phyloP scores from a whole-genome alignment of 768 basidiomycete genomes.

The Tylopilus cervinicoccineus region DNA sequence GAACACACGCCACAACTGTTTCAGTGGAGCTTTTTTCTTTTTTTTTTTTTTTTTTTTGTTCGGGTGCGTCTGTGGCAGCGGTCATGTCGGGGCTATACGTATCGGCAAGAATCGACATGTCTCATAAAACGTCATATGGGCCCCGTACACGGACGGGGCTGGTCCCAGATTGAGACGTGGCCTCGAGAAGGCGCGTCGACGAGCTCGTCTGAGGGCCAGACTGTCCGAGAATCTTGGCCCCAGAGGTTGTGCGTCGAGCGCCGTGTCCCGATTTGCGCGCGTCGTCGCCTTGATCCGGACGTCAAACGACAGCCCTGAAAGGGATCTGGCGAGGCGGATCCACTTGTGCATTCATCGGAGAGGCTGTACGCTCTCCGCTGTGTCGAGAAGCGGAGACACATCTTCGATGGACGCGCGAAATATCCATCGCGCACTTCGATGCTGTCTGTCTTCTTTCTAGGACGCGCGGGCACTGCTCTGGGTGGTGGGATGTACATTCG shows the following conservation, averaged over 20 bases:
- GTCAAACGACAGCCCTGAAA: conserved; percentile 15
- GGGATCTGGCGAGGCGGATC: conserved; percentile 11
- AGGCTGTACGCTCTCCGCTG: conserved; percentile 3
- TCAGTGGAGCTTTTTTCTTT: not conserved
- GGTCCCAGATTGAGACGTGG: too few relatives aligned
- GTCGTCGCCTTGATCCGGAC: conserved; percentile 13
- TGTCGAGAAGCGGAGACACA: not conserved
- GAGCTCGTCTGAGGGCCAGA: too few relatives aligned
- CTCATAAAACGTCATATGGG: conserved; percentile 18
- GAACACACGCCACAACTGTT: not conserved
- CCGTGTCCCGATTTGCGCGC: conserved; percentile 3
- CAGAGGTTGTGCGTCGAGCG: not conserved
- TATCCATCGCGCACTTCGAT: conserved; percentile 17
- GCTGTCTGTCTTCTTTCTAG: conserved; percentile 16
- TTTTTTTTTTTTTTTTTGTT: too few relatives aligned
- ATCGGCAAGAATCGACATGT: not conserved
- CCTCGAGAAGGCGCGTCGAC: not conserved
- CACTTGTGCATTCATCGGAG: conserved; percentile 2
- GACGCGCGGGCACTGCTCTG: not conserved
- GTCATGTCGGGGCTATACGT: too few relatives aligned
- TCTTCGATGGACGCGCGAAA: conserved; percentile 19
- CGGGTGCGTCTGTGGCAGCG: too few relatives aligned
- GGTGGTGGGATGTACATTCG: not conserved
- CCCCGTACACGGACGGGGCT: too few relatives aligned
- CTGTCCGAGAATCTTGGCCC: too few relatives aligned